phyloP scores from a whole-genome alignment of 768 basidiomycete genomes.

The Agaricus blazei region DNA sequence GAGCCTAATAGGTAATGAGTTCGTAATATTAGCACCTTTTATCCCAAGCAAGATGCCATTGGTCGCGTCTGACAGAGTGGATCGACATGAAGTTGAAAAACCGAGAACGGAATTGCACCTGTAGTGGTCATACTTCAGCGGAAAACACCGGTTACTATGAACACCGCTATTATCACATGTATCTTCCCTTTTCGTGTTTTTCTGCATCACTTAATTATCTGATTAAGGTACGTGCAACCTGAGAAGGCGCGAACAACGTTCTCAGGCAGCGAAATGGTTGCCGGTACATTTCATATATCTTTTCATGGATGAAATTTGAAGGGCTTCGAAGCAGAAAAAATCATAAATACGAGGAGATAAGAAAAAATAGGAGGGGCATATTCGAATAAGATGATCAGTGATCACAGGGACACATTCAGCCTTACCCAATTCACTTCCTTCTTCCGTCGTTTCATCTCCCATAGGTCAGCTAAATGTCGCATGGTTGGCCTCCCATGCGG shows the following conservation, averaged over 20 bases:
- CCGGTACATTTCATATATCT: too few species aligned
- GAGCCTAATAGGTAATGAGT: background rate
- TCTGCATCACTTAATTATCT: background rate
- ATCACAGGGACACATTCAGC: background rate
- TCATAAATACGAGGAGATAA: background rate
- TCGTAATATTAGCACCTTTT: conserved; percentile 36
- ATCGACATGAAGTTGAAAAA: conserved; percentile 27
- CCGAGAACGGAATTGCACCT: background rate
- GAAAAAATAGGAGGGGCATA: background rate
- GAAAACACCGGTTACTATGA: background rate
- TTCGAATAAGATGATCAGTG: background rate
- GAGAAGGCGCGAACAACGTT: too few species aligned
- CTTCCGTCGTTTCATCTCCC: background rate
- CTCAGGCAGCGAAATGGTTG: too few species aligned
- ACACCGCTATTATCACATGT: too few species aligned
- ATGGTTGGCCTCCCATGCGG: conserved; percentile 85
- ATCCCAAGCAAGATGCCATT: conserved; percentile 56
- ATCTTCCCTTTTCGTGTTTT: background rate
- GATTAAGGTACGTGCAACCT: too few species aligned
- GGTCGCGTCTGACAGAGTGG: conserved; percentile 47
- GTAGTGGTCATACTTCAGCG: background rate
- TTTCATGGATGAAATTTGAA: too few species aligned
- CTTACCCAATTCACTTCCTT: conserved; percentile 6
- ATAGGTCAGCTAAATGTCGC: conserved; percentile 65
- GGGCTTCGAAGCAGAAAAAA: too few species aligned